These are phyloP conservation scores for Candida michaelii DNA, from an alignment of 805 yeast species.

Conservation along the genomic window DNA sequence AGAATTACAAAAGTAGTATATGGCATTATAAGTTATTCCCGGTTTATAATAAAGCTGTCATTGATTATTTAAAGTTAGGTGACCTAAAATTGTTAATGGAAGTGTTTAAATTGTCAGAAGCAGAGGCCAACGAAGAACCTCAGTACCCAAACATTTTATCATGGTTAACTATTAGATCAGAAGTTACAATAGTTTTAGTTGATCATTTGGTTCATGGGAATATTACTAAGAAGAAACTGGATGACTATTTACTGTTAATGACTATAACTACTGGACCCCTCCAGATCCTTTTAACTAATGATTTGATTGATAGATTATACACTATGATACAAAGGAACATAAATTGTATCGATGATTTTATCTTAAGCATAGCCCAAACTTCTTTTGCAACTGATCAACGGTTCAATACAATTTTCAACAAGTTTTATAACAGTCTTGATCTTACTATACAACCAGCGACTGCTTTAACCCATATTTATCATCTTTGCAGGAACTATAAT, in stretches of 20 bases:
- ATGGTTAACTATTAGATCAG: not conserved
- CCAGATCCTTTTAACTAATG: not conserved
- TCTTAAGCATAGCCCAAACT: not conserved
- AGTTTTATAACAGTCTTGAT: not conserved
- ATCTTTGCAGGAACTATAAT: not conserved
- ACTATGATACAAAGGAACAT: not conserved
- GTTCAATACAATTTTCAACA: not conserved
- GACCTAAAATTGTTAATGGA: not conserved
- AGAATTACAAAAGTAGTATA: not conserved
- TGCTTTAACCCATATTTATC: not conserved
- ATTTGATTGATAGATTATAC: not conserved
- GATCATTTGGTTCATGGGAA: not conserved
- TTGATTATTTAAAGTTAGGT: not conserved
- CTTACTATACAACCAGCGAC: not conserved
- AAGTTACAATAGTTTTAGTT: not conserved
- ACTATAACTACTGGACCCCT: not conserved
- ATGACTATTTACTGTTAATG: not conserved
- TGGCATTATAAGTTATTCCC: slow-evolving; percentile 7
- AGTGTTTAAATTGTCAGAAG: not conserved
- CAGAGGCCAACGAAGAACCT: not conserved
- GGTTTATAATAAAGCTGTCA: slow-evolving; percentile 1
- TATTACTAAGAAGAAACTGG: not conserved
- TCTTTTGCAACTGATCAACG: not conserved
- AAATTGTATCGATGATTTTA: not conserved
- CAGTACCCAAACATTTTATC: too few relatives aligned